These are phyloP conservation scores for Penicillium sclerotigenum DNA, from an alignment of 2,329 filamentous ascomycete species.

Conservation along the genomic window DNA sequence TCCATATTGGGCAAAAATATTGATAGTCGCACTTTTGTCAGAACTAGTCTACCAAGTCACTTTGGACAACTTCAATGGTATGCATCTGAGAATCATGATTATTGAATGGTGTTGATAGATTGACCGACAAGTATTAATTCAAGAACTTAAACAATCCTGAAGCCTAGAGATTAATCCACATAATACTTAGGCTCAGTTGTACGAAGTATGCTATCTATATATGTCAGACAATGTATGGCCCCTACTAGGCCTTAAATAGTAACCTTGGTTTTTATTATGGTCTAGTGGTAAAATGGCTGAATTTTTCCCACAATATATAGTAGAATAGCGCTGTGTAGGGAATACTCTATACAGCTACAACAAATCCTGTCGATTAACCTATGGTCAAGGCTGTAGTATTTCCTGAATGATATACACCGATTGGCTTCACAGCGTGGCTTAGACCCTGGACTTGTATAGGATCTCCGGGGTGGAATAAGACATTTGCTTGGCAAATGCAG, in stretches of 20 bases:
- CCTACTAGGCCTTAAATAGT: too few species aligned
- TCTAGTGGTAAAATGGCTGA: too few species aligned
- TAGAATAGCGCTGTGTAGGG: too few species aligned
- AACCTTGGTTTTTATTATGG: too few species aligned
- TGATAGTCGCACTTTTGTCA: neutral
- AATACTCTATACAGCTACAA: conserved; percentile 7
- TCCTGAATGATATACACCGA: neutral
- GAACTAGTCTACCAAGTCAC: neutral
- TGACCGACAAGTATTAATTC: neutral
- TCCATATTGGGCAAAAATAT: neutral
- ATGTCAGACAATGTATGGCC: too few species aligned
- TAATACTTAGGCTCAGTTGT: neutral
- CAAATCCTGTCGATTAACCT: neutral
- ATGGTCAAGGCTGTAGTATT: neutral
- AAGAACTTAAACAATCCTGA: conserved; percentile 2
- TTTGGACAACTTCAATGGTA: neutral
- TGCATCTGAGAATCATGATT: neutral
- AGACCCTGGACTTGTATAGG: conserved; percentile 5
- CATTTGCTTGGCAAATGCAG: conserved; percentile 9
- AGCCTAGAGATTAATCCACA: conserved; percentile 3
- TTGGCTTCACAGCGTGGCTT: conserved; percentile 19
- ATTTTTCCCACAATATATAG: too few species aligned
- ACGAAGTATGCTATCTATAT: conserved; percentile 3
- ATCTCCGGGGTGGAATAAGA: neutral
- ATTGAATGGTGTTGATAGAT: neutral